Evolutionary conservation across 768 basidiomycete genomes (phyloP).

Genomic region (Pisolithus marmoratus): DNA sequence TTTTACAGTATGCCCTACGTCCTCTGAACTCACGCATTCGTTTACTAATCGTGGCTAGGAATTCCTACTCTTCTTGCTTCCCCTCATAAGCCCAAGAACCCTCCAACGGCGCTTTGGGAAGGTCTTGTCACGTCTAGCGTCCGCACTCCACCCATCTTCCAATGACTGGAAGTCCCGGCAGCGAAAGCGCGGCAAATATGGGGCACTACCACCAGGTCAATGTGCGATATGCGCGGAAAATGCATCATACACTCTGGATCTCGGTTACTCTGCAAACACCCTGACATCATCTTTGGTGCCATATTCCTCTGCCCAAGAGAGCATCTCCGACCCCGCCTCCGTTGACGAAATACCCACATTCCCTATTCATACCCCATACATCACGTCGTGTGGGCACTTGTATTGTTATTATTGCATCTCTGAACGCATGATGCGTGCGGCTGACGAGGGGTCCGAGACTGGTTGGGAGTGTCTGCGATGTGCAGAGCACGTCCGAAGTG

Average conservation of each 20-base stretch:
- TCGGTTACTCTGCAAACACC: slow-evolving; percentile 47
- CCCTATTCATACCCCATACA: slow-evolving; percentile 78
- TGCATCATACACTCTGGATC: slow-evolving; percentile 53
- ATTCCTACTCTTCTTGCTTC: slow-evolving; percentile 89
- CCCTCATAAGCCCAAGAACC: slow-evolving; percentile 67
- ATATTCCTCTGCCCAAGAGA: slow-evolving; percentile 22
- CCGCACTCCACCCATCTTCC: slow-evolving; percentile 30
- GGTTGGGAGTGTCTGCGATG: slow-evolving; percentile 87
- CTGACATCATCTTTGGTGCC: slow-evolving; percentile 32
- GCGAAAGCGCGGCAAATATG: slow-evolving; percentile 53
- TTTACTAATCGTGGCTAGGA: slow-evolving; percentile 50
- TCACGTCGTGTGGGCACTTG: slow-evolving; percentile 75
- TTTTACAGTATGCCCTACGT: slow-evolving; percentile 68
- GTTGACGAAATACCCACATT: slow-evolving; percentile 42
- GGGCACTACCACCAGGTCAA: slow-evolving; percentile 61
- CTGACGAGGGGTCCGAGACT: slow-evolving; percentile 50
- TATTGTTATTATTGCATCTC: slow-evolving; percentile 96
- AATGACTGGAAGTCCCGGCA: slow-evolving; percentile 9
- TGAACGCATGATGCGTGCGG: slow-evolving; percentile 69
- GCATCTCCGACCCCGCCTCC: slow-evolving; percentile 8
- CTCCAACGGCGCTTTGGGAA: slow-evolving; percentile 54
- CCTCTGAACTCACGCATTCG: neutral
- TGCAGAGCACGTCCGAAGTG: slow-evolving; percentile 54
- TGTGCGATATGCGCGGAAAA: slow-evolving; percentile 91
- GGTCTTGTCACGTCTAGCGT: slow-evolving; percentile 18